A percentile compares a stretch with the other conserved stretches of the same genome.
phyloP scores from a whole-genome alignment of 2,329 filamentous ascomycete genomes.

The Sarocladium strictum region DNA sequence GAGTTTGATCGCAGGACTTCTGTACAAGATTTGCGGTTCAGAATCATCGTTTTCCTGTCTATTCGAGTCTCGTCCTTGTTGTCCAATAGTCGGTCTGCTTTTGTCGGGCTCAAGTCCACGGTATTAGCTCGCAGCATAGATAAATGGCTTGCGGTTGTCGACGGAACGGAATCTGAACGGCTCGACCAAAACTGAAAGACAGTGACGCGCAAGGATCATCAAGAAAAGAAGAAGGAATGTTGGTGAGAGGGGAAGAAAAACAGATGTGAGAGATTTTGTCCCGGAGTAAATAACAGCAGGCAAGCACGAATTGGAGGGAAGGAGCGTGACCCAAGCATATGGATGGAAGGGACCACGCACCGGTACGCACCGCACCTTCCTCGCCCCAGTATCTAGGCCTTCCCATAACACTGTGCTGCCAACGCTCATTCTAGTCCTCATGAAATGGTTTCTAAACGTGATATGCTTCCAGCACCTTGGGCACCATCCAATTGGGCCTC shows the following conservation, averaged over 20 bases:
- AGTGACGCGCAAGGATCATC: neutral
- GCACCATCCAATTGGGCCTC: neutral
- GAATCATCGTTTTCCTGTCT: too few relatives aligned
- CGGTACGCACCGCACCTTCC: neutral
- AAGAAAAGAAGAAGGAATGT: neutral
- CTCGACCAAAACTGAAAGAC: too few relatives aligned
- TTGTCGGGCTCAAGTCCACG: too few relatives aligned
- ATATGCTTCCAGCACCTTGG: too few relatives aligned
- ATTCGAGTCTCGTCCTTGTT: too few relatives aligned
- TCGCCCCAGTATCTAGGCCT: neutral
- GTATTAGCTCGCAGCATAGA: too few relatives aligned
- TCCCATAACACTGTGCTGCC: neutral
- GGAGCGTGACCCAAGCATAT: neutral
- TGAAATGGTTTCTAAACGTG: too few relatives aligned
- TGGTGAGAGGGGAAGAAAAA: neutral
- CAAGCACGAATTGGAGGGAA: slow-evolving; percentile 1
- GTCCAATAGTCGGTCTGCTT: too few relatives aligned
- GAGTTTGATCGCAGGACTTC: too few relatives aligned
- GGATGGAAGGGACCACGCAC: neutral
- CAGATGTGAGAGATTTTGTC: neutral
- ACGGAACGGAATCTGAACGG: too few relatives aligned
- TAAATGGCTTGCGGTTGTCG: too few relatives aligned
- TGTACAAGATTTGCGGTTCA: too few relatives aligned
- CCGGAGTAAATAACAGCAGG: neutral
- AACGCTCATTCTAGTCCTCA: neutral